Base-by-base conservation (phyloP, 1,139 yeast species). In the Pichia terricola region DNA sequence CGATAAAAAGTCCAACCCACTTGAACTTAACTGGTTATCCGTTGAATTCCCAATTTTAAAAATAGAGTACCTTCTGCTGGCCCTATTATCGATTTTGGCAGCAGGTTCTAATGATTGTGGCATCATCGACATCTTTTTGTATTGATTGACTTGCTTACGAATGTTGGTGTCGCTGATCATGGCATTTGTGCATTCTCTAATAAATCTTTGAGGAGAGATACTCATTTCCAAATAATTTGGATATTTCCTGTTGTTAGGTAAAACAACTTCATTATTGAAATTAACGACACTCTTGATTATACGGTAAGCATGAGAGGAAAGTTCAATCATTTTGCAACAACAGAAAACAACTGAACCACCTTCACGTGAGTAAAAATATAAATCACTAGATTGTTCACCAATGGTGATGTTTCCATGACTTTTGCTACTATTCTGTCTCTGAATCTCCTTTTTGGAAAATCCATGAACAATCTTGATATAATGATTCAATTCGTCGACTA, bases 211-310 rank as follows among this genome's bases (percentile, higher is more conserved):
- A 0, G 88, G 80, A n/a, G 78, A 72, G 5, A 82, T 70, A 49
- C 70, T 68, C 64, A 79, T 73, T 36, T 61, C 62, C 7, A 72
- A 60, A 52, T 85, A 85, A 59, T 87, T 88, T 1, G 91, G 86
- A 57, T 85, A 86, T 31, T 79, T 70, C 52, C 94, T 69, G 43
- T 77, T 80, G 2, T 71, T 61, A 34, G 81, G 77, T 44, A 87
- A 65, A 55, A 75, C 77, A 61, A 85, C 84, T 57, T 86, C 94
- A 27, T 94, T 89, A 26, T 82, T 75, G 36, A 75, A 62, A 27
- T 76, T 74, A 37, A 59, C 31, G 25, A 59, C 43, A 25, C 46
- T 47, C 34, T 53, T 59, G 42, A 59, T 38, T 64, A 65, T 43
- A 65, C 61, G 50, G 59, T 67, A 50, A 65, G 60, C 70, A 61